Evolutionary conservation across 2,329 filamentous ascomycete genomes (phyloP).

Genomic region (Ramularia endophylla): DNA sequence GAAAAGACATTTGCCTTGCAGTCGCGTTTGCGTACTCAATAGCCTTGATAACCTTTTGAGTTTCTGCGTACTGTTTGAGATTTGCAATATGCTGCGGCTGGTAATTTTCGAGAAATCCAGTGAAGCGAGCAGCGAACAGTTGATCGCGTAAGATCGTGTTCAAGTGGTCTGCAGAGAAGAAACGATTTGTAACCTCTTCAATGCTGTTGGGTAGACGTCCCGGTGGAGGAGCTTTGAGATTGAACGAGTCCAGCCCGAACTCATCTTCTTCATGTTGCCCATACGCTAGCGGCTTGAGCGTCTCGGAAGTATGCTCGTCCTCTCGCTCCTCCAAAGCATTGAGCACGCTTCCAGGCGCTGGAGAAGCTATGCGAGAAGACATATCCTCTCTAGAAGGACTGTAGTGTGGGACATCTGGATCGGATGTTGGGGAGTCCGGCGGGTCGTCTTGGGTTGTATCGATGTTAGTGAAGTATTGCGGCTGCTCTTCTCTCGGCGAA

Average conservation of each 20-base stretch:
- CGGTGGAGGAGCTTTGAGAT: constrained; percentile 37
- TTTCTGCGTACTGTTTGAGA: constrained; percentile 35
- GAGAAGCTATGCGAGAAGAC: constrained; percentile 18
- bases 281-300: background rate
- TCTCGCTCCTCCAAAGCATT: constrained; percentile 17
- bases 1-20: constrained; percentile 29
- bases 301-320: too few relatives aligned
- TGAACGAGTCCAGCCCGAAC: constrained; percentile 29
- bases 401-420: too few relatives aligned
- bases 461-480: background rate
- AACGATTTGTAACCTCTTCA: constrained; percentile 33
- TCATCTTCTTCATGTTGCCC: constrained; percentile 10
- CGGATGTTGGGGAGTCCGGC: constrained; percentile 2
- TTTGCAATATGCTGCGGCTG: constrained; percentile 30
- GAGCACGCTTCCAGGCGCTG: constrained; percentile 24
- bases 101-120: constrained; percentile 36
- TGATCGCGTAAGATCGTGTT: constrained; percentile 37
- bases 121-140: constrained; percentile 31
- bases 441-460: background rate
- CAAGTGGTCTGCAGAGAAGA: constrained; percentile 41
- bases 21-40: constrained; percentile 42
- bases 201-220: constrained; percentile 21
- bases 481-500: constrained; percentile 3
- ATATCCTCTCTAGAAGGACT: constrained; percentile 3
- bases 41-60: constrained; percentile 38